Base-by-base conservation (phyloP, 768 basidiomycete species). In the Boletales sp. region DNA sequence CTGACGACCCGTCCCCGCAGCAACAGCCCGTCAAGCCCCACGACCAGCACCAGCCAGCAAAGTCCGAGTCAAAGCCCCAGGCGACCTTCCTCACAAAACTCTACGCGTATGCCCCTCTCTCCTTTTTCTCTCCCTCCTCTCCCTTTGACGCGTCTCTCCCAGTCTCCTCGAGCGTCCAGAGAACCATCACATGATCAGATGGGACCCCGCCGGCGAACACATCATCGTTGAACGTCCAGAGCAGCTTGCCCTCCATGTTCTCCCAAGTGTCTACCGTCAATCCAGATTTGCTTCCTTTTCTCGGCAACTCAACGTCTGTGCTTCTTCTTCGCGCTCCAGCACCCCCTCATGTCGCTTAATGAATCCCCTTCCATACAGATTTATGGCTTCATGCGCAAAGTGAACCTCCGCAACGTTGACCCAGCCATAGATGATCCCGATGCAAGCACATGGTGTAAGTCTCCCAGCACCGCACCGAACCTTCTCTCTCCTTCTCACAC, bases 341-440 rank as follows among this genome's bases (percentile, higher is more conserved):
- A 34, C 34, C 34, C 34, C 12, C 34, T 28, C 25, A 28, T 28
- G 25, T 48, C 47, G 45, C 55, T 57, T 57, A 55, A 62, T 59
- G 51, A 56, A 56, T 46, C 31, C 49, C 49, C 25, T 44, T 61
- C 61, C 50, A 46, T 50, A 61, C 61, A 95, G 93, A 96, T 96
- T 72, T 96, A 96, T 75, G 94, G 93, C 57, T 96, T 94, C 77
- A 94, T 94, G 90, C 91, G 93, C 72, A 94, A 95, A 71, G 90
- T 95, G 67, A 94, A 94, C 75, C 78, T 94, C 60, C 87, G 90
- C 67, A 93, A 94, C 73, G 87, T 94, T 69, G 92, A 94, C 75
- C 89, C 90, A 55, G 90, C 89, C 55, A 94, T 94, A 59, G 88
- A 90, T 72, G 93, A 95, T 72, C 92, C 92, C 55, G 93, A 96